These are phyloP conservation scores for Fraxinus greggii DNA, from an alignment of 305 asterid genomes.

Conservation along the genomic window DNA sequence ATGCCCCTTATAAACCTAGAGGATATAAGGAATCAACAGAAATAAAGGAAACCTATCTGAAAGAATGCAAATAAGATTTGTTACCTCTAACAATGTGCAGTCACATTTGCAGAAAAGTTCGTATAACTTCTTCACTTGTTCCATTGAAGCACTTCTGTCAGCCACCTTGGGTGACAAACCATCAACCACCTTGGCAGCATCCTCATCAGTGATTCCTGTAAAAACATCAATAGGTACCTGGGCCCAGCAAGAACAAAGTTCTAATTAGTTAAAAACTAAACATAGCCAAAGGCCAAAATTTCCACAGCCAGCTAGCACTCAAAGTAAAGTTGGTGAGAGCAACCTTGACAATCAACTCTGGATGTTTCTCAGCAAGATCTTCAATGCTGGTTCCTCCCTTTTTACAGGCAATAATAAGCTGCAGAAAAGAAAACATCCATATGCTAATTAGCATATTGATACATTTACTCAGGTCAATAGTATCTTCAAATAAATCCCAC, in stretches of 20 bases:
- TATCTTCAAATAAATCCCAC: background rate
- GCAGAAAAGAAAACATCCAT: conserved; percentile 28
- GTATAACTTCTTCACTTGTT: conserved; percentile 95
- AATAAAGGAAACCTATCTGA: background rate
- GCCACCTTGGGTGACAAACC: conserved; percentile 85
- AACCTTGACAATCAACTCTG: conserved; percentile 89
- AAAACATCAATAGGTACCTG: conserved; percentile 91
- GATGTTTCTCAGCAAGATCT: conserved; percentile 95
- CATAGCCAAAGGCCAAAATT: background rate
- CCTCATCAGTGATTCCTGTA: conserved; percentile 88
- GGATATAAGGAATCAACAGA: conserved; percentile 7
- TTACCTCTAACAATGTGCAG: conserved; percentile 89
- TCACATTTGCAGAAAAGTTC: conserved; percentile 86
- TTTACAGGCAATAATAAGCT: conserved; percentile 92
- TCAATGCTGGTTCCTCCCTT: conserved; percentile 99
- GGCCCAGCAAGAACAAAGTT: conserved; percentile 5
- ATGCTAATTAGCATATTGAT: background rate
- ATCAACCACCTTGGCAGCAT: conserved; percentile 96
- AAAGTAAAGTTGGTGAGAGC: conserved; percentile 9
- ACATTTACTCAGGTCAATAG: background rate
- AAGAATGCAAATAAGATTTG: conserved; percentile 19
- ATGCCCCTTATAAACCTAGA: conserved; percentile 16
- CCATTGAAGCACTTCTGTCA: conserved; percentile 73
- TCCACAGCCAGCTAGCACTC: conserved; percentile 17
- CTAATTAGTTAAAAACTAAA: conserved; percentile 9